Conservation (phyloP, 2,329 filamentous ascomycete species). For the Verticillium dahliae region DNA sequence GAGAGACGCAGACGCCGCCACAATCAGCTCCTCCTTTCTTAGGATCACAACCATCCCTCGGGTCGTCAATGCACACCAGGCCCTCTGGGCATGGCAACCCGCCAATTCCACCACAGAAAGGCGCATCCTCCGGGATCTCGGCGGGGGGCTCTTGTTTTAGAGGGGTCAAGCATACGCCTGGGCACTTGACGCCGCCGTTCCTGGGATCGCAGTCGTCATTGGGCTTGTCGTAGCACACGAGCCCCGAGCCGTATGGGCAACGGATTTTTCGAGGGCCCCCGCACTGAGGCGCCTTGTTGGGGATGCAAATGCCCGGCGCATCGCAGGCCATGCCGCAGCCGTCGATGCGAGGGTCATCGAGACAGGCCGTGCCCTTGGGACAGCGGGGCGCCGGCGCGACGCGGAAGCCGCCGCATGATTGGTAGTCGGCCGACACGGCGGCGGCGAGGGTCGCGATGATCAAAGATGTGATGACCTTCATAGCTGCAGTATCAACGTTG, state of each 20-base stretch:
- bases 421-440: constrained; percentile 14
- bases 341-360: constrained; percentile 24
- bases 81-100: constrained; percentile 19
- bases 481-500: not conserved
- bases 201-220: constrained; percentile 19
- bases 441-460: constrained; percentile 13
- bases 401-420: constrained; percentile 23
- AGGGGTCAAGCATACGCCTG: constrained; percentile 19
- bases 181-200: constrained; percentile 21
- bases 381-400: constrained; percentile 16
- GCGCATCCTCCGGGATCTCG: constrained; percentile 11
- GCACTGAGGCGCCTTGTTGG: constrained; percentile 13
- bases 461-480: constrained; percentile 9
- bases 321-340: constrained; percentile 28
- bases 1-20: constrained; percentile 17
- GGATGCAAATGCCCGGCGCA: constrained; percentile 24
- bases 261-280: constrained; percentile 16
- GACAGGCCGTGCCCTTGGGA: constrained; percentile 17
- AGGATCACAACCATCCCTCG: constrained; percentile 20
- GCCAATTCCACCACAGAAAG: constrained; percentile 17
- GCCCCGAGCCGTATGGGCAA: constrained; percentile 17
- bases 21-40: constrained; percentile 21
- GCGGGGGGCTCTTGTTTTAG: too few relatives aligned
- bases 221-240: constrained; percentile 22
- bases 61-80: constrained; percentile 20